phyloP scores from a whole-genome alignment of 2,329 filamentous ascomycete genomes.

The Penicillium hordei region DNA sequence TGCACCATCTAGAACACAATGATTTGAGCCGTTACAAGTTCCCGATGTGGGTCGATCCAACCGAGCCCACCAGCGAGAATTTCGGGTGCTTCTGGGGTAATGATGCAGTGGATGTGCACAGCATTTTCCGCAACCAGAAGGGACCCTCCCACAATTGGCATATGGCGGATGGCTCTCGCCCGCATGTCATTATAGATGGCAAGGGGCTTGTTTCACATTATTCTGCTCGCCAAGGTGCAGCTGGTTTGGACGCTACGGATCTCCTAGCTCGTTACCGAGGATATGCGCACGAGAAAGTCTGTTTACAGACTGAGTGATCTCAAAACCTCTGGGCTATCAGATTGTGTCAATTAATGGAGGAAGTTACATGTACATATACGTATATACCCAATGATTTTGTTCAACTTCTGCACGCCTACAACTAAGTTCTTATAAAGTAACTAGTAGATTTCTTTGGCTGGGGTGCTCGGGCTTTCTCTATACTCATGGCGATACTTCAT shows the following conservation, averaged over 20 bases:
- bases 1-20: slow-evolving; percentile 53
- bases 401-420: background rate
- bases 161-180: slow-evolving; percentile 28
- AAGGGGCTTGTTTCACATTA: slow-evolving; percentile 57
- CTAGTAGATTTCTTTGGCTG: background rate
- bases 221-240: slow-evolving; percentile 46
- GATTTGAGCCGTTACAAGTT: slow-evolving; percentile 52
- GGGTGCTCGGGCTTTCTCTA: background rate
- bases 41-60: slow-evolving; percentile 48
- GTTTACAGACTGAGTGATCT: slow-evolving; percentile 27
- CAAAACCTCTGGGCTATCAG: background rate
- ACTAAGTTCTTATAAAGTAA: too few relatives aligned
- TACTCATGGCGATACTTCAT: background rate
- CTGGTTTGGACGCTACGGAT: slow-evolving; percentile 53
- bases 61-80: slow-evolving; percentile 54
- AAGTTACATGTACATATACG: background rate
- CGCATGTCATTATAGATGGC: slow-evolving; percentile 53
- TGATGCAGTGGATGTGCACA: slow-evolving; percentile 50
- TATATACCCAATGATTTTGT: background rate
- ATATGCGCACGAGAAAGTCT: slow-evolving; percentile 56
- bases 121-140: slow-evolving; percentile 44
- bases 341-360: background rate
- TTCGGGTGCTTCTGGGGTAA: slow-evolving; percentile 56
- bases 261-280: slow-evolving; percentile 54
- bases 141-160: slow-evolving; percentile 40